These are phyloP conservation scores for Solanum paucissectum DNA, from an alignment of 257 asterid species.

Conservation along the genomic window DNA sequence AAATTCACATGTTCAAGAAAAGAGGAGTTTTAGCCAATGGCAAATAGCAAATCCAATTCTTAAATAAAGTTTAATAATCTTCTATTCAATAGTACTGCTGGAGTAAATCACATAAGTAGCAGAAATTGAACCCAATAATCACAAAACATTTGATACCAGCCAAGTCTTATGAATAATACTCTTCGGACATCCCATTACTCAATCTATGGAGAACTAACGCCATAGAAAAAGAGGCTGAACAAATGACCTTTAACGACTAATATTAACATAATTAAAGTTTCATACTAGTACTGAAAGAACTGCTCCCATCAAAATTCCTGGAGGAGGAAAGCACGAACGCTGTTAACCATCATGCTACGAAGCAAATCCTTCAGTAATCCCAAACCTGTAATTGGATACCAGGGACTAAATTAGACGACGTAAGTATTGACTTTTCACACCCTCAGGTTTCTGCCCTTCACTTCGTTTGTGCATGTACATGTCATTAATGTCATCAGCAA, in stretches of 20 bases:
- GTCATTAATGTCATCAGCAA: constrained; percentile 14
- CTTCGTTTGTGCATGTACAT: constrained; percentile 12
- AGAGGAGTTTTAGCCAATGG: not conserved
- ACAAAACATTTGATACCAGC: not conserved
- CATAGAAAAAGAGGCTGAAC: not conserved
- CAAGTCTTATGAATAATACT: not conserved
- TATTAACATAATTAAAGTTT: not conserved
- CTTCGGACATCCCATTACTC: not conserved
- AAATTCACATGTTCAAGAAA: not conserved
- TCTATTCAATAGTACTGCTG: not conserved
- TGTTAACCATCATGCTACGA: not conserved
- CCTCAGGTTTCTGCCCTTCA: constrained; percentile 10
- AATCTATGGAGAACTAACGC: not conserved
- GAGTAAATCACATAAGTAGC: not conserved
- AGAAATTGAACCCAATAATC: not conserved
- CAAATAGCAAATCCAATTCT: not conserved
- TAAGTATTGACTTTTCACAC: constrained; percentile 23
- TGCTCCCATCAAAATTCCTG: not conserved
- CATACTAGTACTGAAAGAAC: not conserved
- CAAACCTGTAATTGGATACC: not conserved
- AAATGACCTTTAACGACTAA: not conserved
- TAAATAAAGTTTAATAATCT: not conserved
- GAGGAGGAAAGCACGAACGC: not conserved
- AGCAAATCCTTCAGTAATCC: not conserved
- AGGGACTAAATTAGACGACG: constrained; percentile 11